Base-by-base conservation (phyloP, 2,329 filamentous ascomycete species). In the Trichoderma sp. region DNA sequence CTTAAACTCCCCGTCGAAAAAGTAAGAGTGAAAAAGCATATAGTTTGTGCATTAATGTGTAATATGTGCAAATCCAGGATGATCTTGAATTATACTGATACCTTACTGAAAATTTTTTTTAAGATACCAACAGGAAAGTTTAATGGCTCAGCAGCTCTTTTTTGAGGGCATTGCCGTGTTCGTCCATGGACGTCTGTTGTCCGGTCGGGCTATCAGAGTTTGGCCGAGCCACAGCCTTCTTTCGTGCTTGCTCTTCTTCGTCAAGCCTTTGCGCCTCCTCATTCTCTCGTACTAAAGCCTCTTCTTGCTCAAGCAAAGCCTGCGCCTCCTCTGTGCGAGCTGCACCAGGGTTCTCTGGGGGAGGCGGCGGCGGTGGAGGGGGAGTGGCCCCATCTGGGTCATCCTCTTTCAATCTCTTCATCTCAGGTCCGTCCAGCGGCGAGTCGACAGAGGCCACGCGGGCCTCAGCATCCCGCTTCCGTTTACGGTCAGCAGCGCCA, bases 401-500 rank as follows among this genome's bases (percentile, higher is more conserved):
- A 14, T 83, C 81, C 66, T 86, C 84, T 72, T 84, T 85, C 63
- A 85, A 70, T 14, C 84, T 82, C 78, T 88, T 88, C 33, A 84
- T 77, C 47, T 83, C 85, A 27, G 86, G 86, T n/a, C 83, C 82
- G 72, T 90, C 89, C 1, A 82, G 83, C 1, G 87, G 86, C 1
- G 85, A 86, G 49, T 79, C 75, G 47, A 79, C 81, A 1, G 82
- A 80, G 33, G 84, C 84, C 19, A 80, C 82, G 43, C 72, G 73
- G 5, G 72, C 72, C 47, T 79, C 77, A 0, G 74, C 74, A n/a
- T 78, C 78, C 37, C 90, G 85, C 78, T 93, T 93, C 11, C 91
- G 87, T 78, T 93, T 93, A 60, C 86, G 81, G 31, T 86, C 85
- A 31, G 83, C 85, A 31, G 83, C 78, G 66, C 84, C 85, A 49